phyloP scores from a whole-genome alignment of 331 rosid species.

The Rosa hybrid region DNA sequence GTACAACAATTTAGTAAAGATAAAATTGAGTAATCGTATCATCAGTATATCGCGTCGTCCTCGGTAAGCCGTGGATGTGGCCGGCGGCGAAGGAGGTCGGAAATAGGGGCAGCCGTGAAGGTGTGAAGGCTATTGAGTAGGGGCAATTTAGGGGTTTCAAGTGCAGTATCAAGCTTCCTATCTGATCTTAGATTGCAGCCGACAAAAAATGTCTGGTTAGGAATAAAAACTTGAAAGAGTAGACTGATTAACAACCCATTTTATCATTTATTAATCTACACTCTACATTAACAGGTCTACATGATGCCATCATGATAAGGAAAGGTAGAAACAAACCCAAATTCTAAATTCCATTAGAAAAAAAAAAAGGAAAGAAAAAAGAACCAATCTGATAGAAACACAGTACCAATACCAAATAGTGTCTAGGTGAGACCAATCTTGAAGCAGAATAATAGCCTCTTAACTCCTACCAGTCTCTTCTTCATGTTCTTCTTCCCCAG shows the following conservation, averaged over 20 bases:
- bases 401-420: background rate
- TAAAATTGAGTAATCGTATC: background rate
- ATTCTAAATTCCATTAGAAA: background rate
- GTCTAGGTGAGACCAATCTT: background rate
- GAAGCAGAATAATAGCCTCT: background rate
- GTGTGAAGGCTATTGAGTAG: background rate
- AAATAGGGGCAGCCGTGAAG: background rate
- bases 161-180: background rate
- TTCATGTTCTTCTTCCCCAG: background rate
- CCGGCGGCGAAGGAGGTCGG: background rate
- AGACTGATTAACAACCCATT: background rate
- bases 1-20: background rate
- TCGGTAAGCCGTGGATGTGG: background rate
- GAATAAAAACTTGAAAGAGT: background rate
- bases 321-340: background rate
- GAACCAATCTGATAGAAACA: background rate
- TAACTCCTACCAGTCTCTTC: background rate
- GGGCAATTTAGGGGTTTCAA: background rate
- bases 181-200: background rate
- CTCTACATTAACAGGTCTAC: background rate
- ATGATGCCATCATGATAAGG: background rate
- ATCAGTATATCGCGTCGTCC: background rate
- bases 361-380: background rate
- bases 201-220: background rate
- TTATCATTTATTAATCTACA: background rate